These are phyloP conservation scores for Trichodelitschia bisporula DNA, from an alignment of 495 filamentous ascomycete genomes.

Conservation along the genomic window DNA sequence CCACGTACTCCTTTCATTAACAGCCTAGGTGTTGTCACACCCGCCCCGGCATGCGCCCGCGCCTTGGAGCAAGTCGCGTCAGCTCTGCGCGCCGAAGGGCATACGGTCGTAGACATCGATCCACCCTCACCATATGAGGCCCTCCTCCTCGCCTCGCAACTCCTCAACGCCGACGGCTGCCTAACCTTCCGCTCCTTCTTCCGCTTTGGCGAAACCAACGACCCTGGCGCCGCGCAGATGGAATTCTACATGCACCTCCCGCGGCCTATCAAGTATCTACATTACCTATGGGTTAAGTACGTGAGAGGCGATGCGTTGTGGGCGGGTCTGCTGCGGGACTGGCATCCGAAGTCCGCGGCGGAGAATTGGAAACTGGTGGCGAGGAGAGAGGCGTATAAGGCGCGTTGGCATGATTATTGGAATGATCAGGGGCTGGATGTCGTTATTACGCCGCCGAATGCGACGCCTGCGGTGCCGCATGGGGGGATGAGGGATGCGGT, in stretches of 20 bases:
- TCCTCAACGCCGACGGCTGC: slow-evolving; percentile 75
- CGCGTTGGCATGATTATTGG: slow-evolving; percentile 68
- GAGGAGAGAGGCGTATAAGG: slow-evolving; percentile 51
- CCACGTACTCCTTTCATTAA: background rate
- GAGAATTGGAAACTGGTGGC: slow-evolving; percentile 66
- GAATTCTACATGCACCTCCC: slow-evolving; percentile 47
- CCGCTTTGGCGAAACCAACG: slow-evolving; percentile 53
- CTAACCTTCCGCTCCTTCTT: slow-evolving; percentile 57
- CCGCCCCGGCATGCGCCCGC: slow-evolving; percentile 59
- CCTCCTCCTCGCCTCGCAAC: slow-evolving; percentile 53
- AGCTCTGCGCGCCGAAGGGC: slow-evolving; percentile 44
- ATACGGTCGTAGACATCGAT: slow-evolving; percentile 49
- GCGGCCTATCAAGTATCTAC: slow-evolving; percentile 53
- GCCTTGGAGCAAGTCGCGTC: slow-evolving; percentile 45
- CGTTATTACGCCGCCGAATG: slow-evolving; percentile 65
- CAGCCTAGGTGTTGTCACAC: slow-evolving; percentile 43
- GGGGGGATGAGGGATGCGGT: slow-evolving; percentile 71
- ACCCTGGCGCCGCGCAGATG: slow-evolving; percentile 56
- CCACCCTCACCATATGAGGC: slow-evolving; percentile 43
- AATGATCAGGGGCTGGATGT: slow-evolving; percentile 36
- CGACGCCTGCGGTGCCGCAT: slow-evolving; percentile 73
- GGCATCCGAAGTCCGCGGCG: slow-evolving; percentile 40
- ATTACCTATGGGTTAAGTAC: slow-evolving; percentile 74
- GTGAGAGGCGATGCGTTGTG: slow-evolving; percentile 48
- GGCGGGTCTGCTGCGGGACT: slow-evolving; percentile 50